These are phyloP conservation scores for Aspergillus steynii DNA, from an alignment of 495 filamentous ascomycete species.

Conservation along the genomic window DNA sequence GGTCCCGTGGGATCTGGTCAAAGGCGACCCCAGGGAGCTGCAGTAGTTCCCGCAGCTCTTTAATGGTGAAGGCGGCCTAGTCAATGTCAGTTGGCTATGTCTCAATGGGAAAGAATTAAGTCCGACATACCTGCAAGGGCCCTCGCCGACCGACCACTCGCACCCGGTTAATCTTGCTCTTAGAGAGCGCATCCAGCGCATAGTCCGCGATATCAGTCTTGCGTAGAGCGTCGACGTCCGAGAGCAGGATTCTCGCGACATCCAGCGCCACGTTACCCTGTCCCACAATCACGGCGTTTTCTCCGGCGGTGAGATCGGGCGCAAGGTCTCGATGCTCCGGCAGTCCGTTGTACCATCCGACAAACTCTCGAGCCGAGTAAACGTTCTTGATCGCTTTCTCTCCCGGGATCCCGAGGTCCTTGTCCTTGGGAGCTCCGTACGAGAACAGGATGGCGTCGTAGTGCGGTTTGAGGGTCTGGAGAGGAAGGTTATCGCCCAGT, in stretches of 20 bases:
- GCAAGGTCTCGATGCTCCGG: constrained; percentile 77
- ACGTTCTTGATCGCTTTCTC: constrained; percentile 71
- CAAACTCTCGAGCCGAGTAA: constrained; percentile 88
- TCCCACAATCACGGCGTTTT: constrained; percentile 86
- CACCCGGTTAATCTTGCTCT: constrained; percentile 76
- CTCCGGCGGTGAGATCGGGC: constrained; percentile 74
- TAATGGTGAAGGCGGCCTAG: constrained; percentile 89
- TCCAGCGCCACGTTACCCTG: constrained; percentile 97
- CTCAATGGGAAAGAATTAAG: too few relatives aligned
- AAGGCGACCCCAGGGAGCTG: constrained; percentile 74
- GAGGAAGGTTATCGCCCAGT: constrained; percentile 71
- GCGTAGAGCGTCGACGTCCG: constrained; percentile 65
- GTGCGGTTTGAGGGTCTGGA: constrained; percentile 69
- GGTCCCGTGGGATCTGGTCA: constrained; percentile 60
- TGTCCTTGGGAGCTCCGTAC: constrained; percentile 86
- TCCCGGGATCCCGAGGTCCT: constrained; percentile 74
- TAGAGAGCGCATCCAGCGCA: constrained; percentile 70
- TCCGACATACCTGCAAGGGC: constrained; percentile 67
- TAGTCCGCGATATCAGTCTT: constrained; percentile 87
- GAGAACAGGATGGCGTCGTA: constrained; percentile 93
- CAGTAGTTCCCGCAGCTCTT: constrained; percentile 85
- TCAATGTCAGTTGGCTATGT: too few relatives aligned
- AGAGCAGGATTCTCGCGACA: constrained; percentile 84
- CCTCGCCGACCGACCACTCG: constrained; percentile 84
- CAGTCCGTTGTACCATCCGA: constrained; percentile 97